phyloP scores from a whole-genome alignment of 352 stramenopile species.

The Pythium aphanidermatum region DNA sequence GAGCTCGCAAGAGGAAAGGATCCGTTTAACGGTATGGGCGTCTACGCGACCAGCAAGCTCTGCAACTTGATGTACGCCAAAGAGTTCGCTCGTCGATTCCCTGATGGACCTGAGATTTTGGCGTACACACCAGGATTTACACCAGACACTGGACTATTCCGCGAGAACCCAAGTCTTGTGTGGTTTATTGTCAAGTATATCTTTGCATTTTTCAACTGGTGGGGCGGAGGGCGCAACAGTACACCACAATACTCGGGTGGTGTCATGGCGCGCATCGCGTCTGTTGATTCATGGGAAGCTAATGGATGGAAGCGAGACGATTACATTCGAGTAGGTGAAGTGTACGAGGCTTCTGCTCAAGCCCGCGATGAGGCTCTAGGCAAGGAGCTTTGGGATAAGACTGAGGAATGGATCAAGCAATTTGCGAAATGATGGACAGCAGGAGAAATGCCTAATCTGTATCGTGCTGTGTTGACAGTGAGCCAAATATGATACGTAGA shows the following conservation, averaged over 20 bases:
- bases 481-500: too few species aligned
- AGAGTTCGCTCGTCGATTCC: slow-evolving; percentile 13
- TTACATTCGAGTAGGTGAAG: slow-evolving; percentile 24
- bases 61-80: slow-evolving; percentile 18
- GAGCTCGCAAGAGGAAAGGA: slow-evolving; percentile 7
- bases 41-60: slow-evolving; percentile 16
- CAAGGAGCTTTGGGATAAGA: slow-evolving; percentile 26
- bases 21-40: slow-evolving; percentile 1
- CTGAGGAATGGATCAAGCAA: slow-evolving; percentile 9
- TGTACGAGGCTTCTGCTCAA: slow-evolving; percentile 13
- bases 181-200: slow-evolving; percentile 6
- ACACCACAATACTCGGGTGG: slow-evolving; percentile 19
- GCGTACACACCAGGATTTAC: slow-evolving; percentile 24
- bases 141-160: slow-evolving; percentile 18
- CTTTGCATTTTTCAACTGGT: not conserved
- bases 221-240: slow-evolving; percentile 5
- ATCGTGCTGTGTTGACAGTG: too few species aligned
- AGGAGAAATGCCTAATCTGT: too few species aligned
- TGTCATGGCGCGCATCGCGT: slow-evolving; percentile 24
- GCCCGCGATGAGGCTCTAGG: slow-evolving; percentile 13
- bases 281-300: slow-evolving; percentile 4
- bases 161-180: slow-evolving; percentile 8
- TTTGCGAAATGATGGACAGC: slow-evolving; percentile 4
- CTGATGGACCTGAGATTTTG: slow-evolving; percentile 12
- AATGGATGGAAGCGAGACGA: slow-evolving; percentile 16